phyloP scores from a whole-genome alignment of 1,284 basidiomycete species.

The Ustilago cynodontis region DNA sequence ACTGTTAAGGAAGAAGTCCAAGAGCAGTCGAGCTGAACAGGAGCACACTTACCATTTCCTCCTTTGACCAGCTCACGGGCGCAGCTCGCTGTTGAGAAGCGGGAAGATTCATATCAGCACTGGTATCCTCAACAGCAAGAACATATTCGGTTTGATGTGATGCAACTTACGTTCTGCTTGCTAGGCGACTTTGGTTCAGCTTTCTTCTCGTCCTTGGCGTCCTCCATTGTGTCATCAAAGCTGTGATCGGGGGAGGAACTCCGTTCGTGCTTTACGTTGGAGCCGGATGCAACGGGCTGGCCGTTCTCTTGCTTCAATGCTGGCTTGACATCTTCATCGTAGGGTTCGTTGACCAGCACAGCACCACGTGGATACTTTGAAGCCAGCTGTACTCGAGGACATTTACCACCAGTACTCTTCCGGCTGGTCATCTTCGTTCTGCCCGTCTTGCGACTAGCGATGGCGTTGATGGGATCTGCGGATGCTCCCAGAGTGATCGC shows the following conservation, averaged over 20 bases:
- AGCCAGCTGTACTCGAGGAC: background rate
- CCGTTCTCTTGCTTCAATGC: background rate
- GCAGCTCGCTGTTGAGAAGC: constrained; percentile 7
- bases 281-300: background rate
- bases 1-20: background rate
- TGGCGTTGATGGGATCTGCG: background rate
- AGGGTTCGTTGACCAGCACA: background rate
- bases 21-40: background rate
- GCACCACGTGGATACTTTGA: background rate
- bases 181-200: background rate
- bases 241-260: background rate
- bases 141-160: background rate
- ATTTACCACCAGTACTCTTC: constrained; percentile 13
- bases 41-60: constrained; percentile 15
- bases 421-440: background rate
- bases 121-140: too few relatives aligned
- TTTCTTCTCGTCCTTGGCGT: background rate
- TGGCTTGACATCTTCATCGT: background rate
- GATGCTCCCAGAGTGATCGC: background rate
- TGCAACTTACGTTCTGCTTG: background rate
- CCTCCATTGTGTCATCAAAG: background rate
- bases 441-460: constrained; percentile 3
- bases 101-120: background rate
- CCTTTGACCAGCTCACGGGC: constrained; percentile 6
- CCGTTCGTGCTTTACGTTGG: background rate